Percentiles rank a stretch among this genome's conserved stretches.
phyloP scores from a whole-genome alignment of 1,284 basidiomycete species.

The Takashimella tepidaria region DNA sequence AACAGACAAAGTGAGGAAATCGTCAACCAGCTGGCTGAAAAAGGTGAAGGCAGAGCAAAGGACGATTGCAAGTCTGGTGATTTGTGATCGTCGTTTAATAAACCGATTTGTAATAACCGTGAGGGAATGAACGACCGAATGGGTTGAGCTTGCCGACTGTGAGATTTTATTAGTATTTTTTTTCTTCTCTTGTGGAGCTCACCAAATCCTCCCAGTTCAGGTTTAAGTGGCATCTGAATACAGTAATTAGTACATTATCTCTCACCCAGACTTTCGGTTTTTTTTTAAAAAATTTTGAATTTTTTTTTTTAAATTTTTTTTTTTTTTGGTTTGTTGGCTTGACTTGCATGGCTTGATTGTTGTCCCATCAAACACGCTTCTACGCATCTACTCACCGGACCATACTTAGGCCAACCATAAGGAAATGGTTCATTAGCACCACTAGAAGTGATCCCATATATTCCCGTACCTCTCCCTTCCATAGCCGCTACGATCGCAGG shows the following conservation, averaged over 20 bases:
- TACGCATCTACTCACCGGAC: conserved; percentile 20
- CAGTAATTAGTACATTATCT: conserved; percentile 2
- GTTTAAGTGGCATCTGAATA: conserved; percentile 34
- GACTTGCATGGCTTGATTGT: too few species aligned
- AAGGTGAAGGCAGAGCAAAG: too few species aligned
- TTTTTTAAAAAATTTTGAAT: too few species aligned
- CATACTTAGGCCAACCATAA: conserved; percentile 42
- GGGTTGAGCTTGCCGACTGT: conserved; percentile 38
- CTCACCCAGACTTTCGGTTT: not conserved
- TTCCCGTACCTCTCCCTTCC: conserved; percentile 34
- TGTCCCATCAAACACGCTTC: not conserved
- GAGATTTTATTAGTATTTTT: not conserved
- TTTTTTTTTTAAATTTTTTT: too few species aligned
- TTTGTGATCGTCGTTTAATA: not conserved
- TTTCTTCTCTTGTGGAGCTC: conserved; percentile 8
- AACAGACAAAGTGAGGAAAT: too few species aligned
- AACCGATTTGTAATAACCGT: conserved; percentile 29
- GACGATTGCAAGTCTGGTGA: too few species aligned
- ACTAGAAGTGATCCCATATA: conserved; percentile 23
- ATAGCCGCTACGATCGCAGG: conserved; percentile 23
- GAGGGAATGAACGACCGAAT: conserved; percentile 31
- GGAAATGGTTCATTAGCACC: conserved; percentile 19
- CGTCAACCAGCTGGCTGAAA: too few species aligned
- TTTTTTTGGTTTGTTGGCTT: too few species aligned
- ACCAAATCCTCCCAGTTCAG: conserved; percentile 37